Base-by-base conservation (phyloP, 352 stramenopile genomes). In the Phytophthora pisi region DNA sequence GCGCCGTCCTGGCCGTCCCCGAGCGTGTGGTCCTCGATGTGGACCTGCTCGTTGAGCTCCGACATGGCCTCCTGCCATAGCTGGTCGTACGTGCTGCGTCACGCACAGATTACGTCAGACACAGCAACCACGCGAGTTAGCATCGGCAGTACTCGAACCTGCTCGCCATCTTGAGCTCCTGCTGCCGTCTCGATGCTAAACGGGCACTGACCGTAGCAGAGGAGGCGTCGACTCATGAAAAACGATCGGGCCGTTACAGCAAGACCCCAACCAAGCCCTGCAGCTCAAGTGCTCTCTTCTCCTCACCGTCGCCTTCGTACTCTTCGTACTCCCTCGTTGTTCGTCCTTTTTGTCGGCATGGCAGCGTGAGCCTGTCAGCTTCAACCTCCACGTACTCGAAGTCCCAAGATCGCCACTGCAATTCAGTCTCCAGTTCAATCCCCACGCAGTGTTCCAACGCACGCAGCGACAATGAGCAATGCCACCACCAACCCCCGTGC, bases 31-130 rank as follows among this genome's bases (percentile, higher is more conserved):
- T 97, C 86, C 57, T 96, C 89, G 50, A 97, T 92, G 59, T 96
- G 89, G 16, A 96, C 85, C 70, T 98, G 92, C 78, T 98, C 93
- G 54, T 97, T 97, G 36, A 98, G 86, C 68, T 97, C 93, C 45
- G 78, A 83, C 91, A 98, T 98, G 58, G 92, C 91, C 57, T 97
- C 88, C 58, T 95, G 88, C 93, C 93, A 98, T 58, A 87, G 82
- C 43, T 75, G 69, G 61, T 98, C 90, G 59, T 97, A 98, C 57
- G 87, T 98, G 56, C 85, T 96, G 62, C 13, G 34, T 42, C 34
- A 42, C 11, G 20, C 20, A 20, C 20, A 42, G 34, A 31, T 11
- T 11, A 42, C 11, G 5, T 42, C 34, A 42, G 34, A 42, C 34
- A n/a, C 34, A 42, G 34, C 34, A 42, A 42, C 34, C 34, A 15